Evolutionary conservation across 2,329 filamentous ascomycete genomes (phyloP).

Genomic region (Colletotrichum tropicale): DNA sequence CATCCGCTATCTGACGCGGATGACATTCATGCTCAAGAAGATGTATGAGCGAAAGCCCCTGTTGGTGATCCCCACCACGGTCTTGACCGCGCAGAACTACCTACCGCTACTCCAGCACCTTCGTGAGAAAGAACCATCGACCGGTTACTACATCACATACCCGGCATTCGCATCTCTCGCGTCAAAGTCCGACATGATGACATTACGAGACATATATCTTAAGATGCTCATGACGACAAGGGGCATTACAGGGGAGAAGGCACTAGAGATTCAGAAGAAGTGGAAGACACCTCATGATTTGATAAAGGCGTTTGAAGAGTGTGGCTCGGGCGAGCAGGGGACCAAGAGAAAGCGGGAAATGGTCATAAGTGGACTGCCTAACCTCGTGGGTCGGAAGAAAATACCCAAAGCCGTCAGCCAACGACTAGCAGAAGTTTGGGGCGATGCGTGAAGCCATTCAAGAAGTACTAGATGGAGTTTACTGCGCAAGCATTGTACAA

Average conservation of each 20-base stretch:
- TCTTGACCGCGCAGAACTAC: conserved; percentile 70
- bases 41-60: conserved; percentile 66
- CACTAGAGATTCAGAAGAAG: conserved; percentile 77
- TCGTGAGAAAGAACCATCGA: conserved; percentile 51
- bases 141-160: conserved; percentile 69
- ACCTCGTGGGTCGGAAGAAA: conserved; percentile 71
- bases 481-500: neutral
- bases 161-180: conserved; percentile 73
- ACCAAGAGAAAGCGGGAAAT: conserved; percentile 64
- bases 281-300: conserved; percentile 78
- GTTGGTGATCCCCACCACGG: conserved; percentile 67
- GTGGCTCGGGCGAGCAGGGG: conserved; percentile 51
- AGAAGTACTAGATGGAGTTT: neutral
- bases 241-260: conserved; percentile 78
- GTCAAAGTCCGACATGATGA: conserved; percentile 77
- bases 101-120: conserved; percentile 66
- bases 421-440: conserved; percentile 77
- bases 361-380: conserved; percentile 60
- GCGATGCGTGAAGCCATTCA: conserved; percentile 41
- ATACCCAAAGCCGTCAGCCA: conserved; percentile 68
- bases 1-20: conserved; percentile 73
- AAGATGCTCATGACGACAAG: conserved; percentile 87
- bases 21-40: conserved; percentile 71
- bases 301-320: conserved; percentile 69
- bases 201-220: conserved; percentile 75